Percentiles rank a stretch among this genome's conserved stretches.
Evolutionary conservation across 2,329 filamentous ascomycete species (phyloP).

Genomic region (Cyphellophora europaea): DNA sequence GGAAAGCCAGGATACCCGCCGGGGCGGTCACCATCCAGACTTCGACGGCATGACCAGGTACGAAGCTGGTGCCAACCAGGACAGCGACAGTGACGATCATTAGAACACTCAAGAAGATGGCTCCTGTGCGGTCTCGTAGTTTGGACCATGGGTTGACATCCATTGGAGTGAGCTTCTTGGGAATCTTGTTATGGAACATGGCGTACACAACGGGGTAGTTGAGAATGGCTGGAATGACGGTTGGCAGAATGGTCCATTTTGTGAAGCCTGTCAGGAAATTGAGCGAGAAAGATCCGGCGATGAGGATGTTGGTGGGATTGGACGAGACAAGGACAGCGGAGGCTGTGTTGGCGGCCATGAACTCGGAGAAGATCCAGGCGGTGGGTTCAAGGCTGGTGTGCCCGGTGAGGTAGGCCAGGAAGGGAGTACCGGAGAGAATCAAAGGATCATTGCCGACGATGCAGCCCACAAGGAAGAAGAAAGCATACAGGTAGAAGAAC

Average conservation of each 20-base stretch:
- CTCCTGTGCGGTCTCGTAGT: conserved; percentile 15
- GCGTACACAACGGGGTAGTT: conserved; percentile 19
- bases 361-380: conserved; percentile 19
- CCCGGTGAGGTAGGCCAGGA: conserved; percentile 18
- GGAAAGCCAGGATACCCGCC: conserved; percentile 15
- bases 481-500: conserved; percentile 18
- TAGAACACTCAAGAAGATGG: conserved; percentile 15
- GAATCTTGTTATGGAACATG: conserved; percentile 20
- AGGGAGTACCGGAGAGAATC: conserved; percentile 19
- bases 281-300: conserved; percentile 17
- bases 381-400: conserved; percentile 15
- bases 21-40: conserved; percentile 20
- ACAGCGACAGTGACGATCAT: conserved; percentile 18
- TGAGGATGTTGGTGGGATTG: conserved; percentile 50
- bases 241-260: conserved; percentile 19
- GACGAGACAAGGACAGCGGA: conserved; percentile 70
- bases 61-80: conserved; percentile 20
- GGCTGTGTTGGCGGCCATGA: conserved; percentile 43
- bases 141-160: conserved; percentile 18
- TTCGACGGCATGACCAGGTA: conserved; percentile 16
- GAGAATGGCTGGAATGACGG: conserved; percentile 16
- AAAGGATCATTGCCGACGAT: conserved; percentile 19
- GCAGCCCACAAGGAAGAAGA: conserved; percentile 17
- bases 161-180: conserved; percentile 15
- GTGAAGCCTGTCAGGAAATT: conserved; percentile 19